phyloP scores from a whole-genome alignment of 2,329 filamentous ascomycete genomes.

The Claviceps sp. region DNA sequence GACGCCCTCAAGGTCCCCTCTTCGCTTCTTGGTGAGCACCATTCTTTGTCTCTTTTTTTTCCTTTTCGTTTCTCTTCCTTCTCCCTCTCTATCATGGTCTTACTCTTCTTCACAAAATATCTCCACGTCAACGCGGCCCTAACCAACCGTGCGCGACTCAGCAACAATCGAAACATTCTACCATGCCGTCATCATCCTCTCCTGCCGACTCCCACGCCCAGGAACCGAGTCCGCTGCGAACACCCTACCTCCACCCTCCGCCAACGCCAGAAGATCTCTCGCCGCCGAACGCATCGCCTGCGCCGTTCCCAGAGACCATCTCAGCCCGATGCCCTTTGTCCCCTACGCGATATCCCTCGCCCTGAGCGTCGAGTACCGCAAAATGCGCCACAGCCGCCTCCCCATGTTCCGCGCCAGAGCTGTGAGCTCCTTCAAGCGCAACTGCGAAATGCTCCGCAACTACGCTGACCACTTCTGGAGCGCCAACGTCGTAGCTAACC shows the following conservation, averaged over 20 bases:
- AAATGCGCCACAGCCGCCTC: slow-evolving; percentile 47
- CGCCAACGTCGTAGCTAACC: slow-evolving; percentile 37
- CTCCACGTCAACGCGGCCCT: no score
- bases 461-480: slow-evolving; percentile 47
- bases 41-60: neutral
- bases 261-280: slow-evolving; percentile 43
- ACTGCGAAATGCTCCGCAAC: slow-evolving; percentile 37
- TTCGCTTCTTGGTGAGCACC: slow-evolving; percentile 32
- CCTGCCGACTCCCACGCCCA: slow-evolving; percentile 38
- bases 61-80: neutral
- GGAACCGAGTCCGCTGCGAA: slow-evolving; percentile 25
- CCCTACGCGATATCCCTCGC: slow-evolving; percentile 49
- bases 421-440: slow-evolving; percentile 38
- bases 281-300: slow-evolving; percentile 44
- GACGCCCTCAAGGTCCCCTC: slow-evolving; percentile 36
- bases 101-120: no score
- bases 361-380: slow-evolving; percentile 48
- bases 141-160: slow-evolving; percentile 11
- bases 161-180: slow-evolving; percentile 51
- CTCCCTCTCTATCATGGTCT: neutral
- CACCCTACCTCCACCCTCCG: slow-evolving; percentile 32
- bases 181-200: slow-evolving; percentile 49
- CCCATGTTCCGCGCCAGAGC: slow-evolving; percentile 46
- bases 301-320: slow-evolving; percentile 36
- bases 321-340: slow-evolving; percentile 43